Evolutionary conservation across 2,329 filamentous ascomycete species (phyloP).

Genomic region (Dichotomopilus funicola): DNA sequence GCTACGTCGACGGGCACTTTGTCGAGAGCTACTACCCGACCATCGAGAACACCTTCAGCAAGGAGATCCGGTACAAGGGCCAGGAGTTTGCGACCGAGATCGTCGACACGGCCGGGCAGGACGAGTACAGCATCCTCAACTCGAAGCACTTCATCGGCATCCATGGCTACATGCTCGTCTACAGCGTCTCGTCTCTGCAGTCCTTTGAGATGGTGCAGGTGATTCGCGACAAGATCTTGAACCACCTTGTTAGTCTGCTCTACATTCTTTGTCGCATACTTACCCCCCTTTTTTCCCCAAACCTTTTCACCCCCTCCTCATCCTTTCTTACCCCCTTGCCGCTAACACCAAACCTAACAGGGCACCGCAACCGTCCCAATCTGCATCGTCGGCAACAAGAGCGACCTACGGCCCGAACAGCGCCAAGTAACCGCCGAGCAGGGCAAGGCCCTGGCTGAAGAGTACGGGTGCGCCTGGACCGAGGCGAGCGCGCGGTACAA

Average conservation of each 20-base stretch:
- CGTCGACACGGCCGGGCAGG: slow-evolving; percentile 96
- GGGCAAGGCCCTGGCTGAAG: slow-evolving; percentile 75
- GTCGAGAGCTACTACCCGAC: slow-evolving; percentile 99
- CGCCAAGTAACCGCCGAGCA: slow-evolving; percentile 84
- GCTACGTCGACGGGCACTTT: slow-evolving; percentile 95
- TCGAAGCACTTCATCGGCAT: slow-evolving; percentile 99
- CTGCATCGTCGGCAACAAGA: slow-evolving; percentile 95
- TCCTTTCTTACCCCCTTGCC: not conserved
- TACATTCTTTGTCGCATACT: not conserved
- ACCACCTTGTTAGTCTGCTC: slow-evolving; percentile 67
- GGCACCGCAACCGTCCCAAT: slow-evolving; percentile 89
- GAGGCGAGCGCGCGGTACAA: slow-evolving; percentile 93
- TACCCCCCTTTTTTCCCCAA: not conserved
- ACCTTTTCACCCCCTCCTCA: not conserved
- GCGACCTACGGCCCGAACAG: slow-evolving; percentile 85
- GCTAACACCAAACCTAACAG: slow-evolving; percentile 38
- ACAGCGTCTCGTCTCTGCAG: slow-evolving; percentile 89
- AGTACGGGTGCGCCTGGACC: slow-evolving; percentile 88
- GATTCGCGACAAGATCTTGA: slow-evolving; percentile 94
- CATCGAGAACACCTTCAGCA: slow-evolving; percentile 98
- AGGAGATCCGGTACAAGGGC: slow-evolving; percentile 84
- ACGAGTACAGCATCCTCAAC: slow-evolving; percentile 98
- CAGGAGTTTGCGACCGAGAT: slow-evolving; percentile 96
- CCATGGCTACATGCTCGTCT: slow-evolving; percentile 97
- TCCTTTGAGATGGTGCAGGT: slow-evolving; percentile 97